Evolutionary conservation across 306 rosid species (phyloP), one percentile per base, ranked within the genome.

Genomic region (Vigna mungo): DNA sequence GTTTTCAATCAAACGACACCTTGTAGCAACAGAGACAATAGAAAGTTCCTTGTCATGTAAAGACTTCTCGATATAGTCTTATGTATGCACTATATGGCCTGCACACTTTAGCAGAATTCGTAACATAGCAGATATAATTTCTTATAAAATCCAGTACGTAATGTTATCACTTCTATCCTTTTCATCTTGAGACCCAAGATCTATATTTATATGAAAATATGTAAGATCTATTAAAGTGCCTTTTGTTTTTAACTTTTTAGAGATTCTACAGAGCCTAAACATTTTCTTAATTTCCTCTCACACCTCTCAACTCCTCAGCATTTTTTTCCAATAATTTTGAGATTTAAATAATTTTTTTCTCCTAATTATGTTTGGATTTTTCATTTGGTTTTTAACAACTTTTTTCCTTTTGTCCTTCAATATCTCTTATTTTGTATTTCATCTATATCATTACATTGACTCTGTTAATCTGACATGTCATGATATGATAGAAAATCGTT

Each of bases 1-100:
- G 18, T 73, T 66, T 59, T 64, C 88, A 81, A 77, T 27, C 66
- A 77, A 62, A 76, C 62, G 75, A 30, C 37, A 67, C 32, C 65
- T 52, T 60, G 66, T n/a, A 30, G 75, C 27, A 69, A 23, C 12
- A 12, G 76, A 20, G 36, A 67, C 43, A 66, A 67, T 61, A 37
- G 53, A 36, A 77, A 71, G 60, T 65, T 60, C 71, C 52, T 46
- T 48, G 36, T 27, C 48, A 23, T 58, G 39, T 76, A 30, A 62
- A 62, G 43, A 20, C 17, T 43, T 72, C 54, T 32, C 52, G 60
- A 58, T 39, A 71, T 18, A 51, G 71, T 30, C 34, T 30, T 30
- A 30, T 64, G 67, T 53, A 43, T 10, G 48, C 4, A 2, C 1
- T 3, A 65, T 60, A 76, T 36, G 70, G 9, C 78, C 56, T 67